phyloP scores from a whole-genome alignment of 306 rosid species.

The Vigna trinervia region DNA sequence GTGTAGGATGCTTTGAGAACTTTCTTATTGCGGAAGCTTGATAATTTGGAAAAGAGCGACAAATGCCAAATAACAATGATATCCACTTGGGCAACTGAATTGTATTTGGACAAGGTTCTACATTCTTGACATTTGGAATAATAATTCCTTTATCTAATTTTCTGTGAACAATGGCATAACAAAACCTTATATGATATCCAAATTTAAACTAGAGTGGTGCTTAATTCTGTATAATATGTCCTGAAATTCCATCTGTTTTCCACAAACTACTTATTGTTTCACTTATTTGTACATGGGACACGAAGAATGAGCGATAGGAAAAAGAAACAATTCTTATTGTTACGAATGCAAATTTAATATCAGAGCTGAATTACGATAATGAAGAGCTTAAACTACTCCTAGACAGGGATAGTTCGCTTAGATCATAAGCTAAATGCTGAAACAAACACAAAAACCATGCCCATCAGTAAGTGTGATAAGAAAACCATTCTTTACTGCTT shows the following conservation, averaged over 20 bases:
- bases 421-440: background rate
- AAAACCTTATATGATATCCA: constrained; percentile 17
- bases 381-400: background rate
- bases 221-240: constrained; percentile 20
- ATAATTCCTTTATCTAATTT: constrained; percentile 34
- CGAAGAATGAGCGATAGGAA: background rate
- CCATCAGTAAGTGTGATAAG: background rate
- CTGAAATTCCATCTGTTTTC: background rate
- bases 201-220: constrained; percentile 26
- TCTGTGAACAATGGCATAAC: constrained; percentile 23
- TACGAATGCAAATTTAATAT: background rate
- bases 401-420: background rate
- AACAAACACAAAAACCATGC: background rate
- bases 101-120: constrained; percentile 93
- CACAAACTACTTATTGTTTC: background rate
- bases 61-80: constrained; percentile 99
- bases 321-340: background rate
- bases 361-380: background rate
- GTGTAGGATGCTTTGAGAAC: constrained; percentile 95
- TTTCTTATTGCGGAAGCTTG: constrained; percentile 88
- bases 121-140: constrained; percentile 46
- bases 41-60: constrained; percentile 79
- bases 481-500: constrained; percentile 8
- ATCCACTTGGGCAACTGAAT: constrained; percentile 96
- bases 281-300: constrained; percentile 15